Base-by-base conservation (phyloP, 176 grass and related monocot genomes). In the Musa troglodytarum region DNA sequence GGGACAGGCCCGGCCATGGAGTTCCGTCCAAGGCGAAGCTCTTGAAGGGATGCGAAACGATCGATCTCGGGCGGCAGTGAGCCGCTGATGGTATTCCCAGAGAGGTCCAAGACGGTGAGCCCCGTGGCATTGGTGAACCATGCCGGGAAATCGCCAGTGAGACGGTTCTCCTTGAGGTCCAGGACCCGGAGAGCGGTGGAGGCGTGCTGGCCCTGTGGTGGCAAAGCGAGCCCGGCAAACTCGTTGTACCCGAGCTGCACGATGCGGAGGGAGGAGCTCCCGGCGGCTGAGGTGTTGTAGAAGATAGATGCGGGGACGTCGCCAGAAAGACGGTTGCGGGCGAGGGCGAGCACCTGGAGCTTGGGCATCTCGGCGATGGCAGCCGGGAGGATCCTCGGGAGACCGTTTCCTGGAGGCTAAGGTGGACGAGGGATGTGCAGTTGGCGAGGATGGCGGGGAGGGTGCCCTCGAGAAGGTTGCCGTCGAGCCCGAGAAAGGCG, bases 401-500 rank as follows among this genome's bases (percentile, higher is more conserved):
- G 84, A 21, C 76, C 77, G 54, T 99, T 99, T 7, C 88, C 73
- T 89, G 95, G 9, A 94, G 59, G 74, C 91, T 94, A 17, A 99
- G 90, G 79, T 94, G 91, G 59, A 94, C 75, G 53, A 99, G 86
- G 53, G 91, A 52, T 13, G 88, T 83, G 70, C 95, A 99, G 81
- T 92, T 99, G 52, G 91, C 82, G 52, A 99, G 84, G 57, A 92
- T 82, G 19, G 95, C 89, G 0, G 95, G 95, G 74, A 99, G 90
- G 59, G 95, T 90, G 1, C 95, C 95, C 61, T 99, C 95, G 14
- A 99, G 86, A 11, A 86, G 80, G 85, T 99, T 99, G 53, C 86
- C 87, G 52, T 99, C 95, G 15, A 99, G 81, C 91, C 88, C 94
- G 63, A 99, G 95, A 83, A 89, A 94, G 73, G 87, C 86, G 57